These are phyloP conservation scores for Candida buenavistaensis DNA, from an alignment of 1,139 yeast species.

Conservation along the genomic window DNA sequence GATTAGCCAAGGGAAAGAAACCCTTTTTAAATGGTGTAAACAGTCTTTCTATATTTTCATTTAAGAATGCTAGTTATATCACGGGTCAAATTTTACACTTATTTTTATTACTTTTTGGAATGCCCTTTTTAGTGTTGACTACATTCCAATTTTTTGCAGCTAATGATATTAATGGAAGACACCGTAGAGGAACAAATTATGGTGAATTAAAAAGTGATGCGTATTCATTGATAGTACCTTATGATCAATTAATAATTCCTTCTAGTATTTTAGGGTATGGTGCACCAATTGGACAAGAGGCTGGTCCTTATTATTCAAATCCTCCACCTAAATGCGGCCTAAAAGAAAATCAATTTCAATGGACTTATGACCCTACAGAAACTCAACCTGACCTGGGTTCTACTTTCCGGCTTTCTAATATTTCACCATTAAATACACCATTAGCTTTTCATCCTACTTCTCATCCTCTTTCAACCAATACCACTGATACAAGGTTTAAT, in stretches of 20 bases:
- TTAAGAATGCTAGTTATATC: conserved; percentile 25
- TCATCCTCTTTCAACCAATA: too few species aligned
- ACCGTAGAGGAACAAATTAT: conserved; percentile 16
- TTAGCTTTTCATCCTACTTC: too few species aligned
- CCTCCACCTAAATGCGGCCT: too few species aligned
- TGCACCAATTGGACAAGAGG: conserved; percentile 1
- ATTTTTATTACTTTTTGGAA: conserved; percentile 38
- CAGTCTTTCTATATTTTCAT: conserved; percentile 12
- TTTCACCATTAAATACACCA: too few species aligned
- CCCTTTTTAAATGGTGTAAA: conserved; percentile 3
- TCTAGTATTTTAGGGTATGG: conserved; percentile 10
- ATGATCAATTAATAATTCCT: conserved; percentile 25
- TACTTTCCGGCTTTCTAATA: too few species aligned
- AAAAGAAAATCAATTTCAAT: too few species aligned
- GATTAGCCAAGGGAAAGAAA: not conserved
- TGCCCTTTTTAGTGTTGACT: conserved; percentile 48
- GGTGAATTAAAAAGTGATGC: conserved; percentile 22
- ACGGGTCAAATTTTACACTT: conserved; percentile 36
- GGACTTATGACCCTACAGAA: too few species aligned
- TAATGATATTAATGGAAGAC: conserved; percentile 16
- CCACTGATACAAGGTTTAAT: too few species aligned
- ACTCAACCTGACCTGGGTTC: too few species aligned
- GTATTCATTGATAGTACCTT: conserved; percentile 27
- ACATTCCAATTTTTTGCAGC: conserved; percentile 35
- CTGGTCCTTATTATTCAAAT: too few species aligned